Conservation (phyloP, 1,139 yeast genomes). For the Scheffersomyces quercinus region DNA sequence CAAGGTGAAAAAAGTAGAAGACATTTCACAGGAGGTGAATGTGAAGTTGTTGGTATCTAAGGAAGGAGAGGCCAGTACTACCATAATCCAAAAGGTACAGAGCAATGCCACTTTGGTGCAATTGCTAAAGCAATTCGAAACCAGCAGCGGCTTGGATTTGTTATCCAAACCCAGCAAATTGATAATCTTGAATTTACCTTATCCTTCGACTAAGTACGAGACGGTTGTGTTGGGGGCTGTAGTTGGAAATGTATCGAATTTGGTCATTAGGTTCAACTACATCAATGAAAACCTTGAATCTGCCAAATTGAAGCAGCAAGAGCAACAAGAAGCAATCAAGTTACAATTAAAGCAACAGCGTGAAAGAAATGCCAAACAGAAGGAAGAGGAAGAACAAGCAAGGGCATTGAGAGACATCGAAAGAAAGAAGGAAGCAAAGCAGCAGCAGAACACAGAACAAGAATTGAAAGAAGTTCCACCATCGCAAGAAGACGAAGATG, state of each 20-base stretch:
- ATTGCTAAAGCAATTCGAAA: slow-evolving; percentile 9
- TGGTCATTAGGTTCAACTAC: slow-evolving; percentile 23
- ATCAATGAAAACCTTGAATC: slow-evolving; percentile 10
- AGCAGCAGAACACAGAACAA: not conserved
- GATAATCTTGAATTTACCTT: slow-evolving; percentile 11
- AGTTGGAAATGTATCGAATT: slow-evolving; percentile 16
- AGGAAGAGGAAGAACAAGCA: slow-evolving; percentile 7
- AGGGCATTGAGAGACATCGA: slow-evolving; percentile 1
- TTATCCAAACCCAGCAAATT: slow-evolving; percentile 7
- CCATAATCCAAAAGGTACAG: slow-evolving; percentile 9
- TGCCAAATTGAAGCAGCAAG: slow-evolving; percentile 7
- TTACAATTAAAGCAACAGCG: slow-evolving; percentile 21
- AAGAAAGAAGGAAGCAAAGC: slow-evolving; percentile 1
- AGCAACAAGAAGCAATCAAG: slow-evolving; percentile 22
- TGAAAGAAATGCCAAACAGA: slow-evolving; percentile 8
- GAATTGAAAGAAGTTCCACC: not conserved
- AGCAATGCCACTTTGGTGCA: slow-evolving; percentile 6
- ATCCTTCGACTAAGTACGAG: slow-evolving; percentile 6
- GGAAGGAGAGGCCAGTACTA: slow-evolving; percentile 4
- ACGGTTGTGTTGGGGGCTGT: slow-evolving; percentile 6
- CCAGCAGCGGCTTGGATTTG: slow-evolving; percentile 6
- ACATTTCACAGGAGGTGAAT: slow-evolving; percentile 4
- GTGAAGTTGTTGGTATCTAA: slow-evolving; percentile 11
- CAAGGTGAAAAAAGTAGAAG: slow-evolving; percentile 10
- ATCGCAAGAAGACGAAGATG: not conserved